Base-by-base conservation (phyloP, 257 asterid genomes). In the Solanum neorickii region DNA sequence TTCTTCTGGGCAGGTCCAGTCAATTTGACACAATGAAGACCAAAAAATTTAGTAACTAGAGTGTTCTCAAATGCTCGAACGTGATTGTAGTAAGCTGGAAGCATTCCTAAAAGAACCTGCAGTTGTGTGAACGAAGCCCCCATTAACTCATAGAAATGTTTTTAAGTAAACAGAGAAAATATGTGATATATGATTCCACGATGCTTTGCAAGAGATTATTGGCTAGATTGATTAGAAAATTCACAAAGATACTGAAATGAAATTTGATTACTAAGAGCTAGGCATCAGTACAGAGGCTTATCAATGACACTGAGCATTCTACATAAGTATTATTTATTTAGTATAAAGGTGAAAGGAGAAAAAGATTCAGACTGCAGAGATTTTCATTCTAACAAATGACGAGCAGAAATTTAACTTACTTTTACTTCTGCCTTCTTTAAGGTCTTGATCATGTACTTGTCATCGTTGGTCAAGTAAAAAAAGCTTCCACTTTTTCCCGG, bases 401-500 rank as follows among this genome's bases (percentile, higher is more conserved):
- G 42, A 70, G 87, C 86, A 87, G 80, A 86, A 89, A 88, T 49
- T 44, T 78, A 44, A 92, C 98, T 92, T 90, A 96, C 99, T 93
- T 96, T 96, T 72, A 94, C 98, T 94, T 96, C 99, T 7, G 99
- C 88, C 83, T 95, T 97, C 90, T 94, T 97, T 94, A 97, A 92
- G 46, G 99, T 97, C 91, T 97, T 97, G 70, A 97, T 97, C 98
- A 97, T 94, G 94, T 95, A 97, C 90, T 91, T 95, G 88, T 97
- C 98, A 75, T 97, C 98, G 62, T 92, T 90, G 68, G 99, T 96
- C 90, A 96, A 89, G 95, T 96, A 96, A 89, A 96, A 96, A 85
- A 95, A 94, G 91, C 99, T 95, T 46, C 99, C 99, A 82, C 99
- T 97, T 89, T 97, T 97, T 44, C 99, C 98, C 11, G 99, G 99